Evolutionary conservation across 176 grass and related monocot genomes (phyloP), one percentile per base, ranked within the genome.

Genomic region (Eleusine indica): DNA sequence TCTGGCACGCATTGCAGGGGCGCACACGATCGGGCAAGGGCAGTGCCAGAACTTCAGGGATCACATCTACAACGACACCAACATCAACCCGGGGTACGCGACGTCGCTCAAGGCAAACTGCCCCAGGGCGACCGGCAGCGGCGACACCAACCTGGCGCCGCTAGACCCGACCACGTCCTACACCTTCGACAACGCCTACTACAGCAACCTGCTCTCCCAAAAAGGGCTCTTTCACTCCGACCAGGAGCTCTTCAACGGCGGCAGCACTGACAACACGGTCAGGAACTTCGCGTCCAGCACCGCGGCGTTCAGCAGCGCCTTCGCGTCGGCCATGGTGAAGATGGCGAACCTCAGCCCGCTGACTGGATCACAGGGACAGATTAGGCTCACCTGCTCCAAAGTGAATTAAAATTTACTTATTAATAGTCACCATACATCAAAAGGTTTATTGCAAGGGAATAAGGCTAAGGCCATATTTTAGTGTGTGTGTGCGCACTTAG

Each of bases 161-260:
- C 88, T 96, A 0, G 94, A 96, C 88, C 73, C 53, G 19, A 9
- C 52, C 14, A 91, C 75, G 25, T 49, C 92, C 2, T 46, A 63
- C 78, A 4, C 3, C 1, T 94, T 94, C 43, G 92, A 91, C 76
- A 95, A 82, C 65, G 67, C 84, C 30, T 95, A 90, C 67, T 95
- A 90, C 86, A 87, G 0, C 57, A 92, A 95, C 78, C 88, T 95
- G 4, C n/a, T 90, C 9, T 65, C 44, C 0, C 71, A 86, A 62
- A 83, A 77, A 72, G 90, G 90, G 12, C 75, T 95, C 39, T 88
- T 95, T 10, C 90, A 88, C 82, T 92, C 93, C 18, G 93, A 95
- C 66, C 93, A 95, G 80, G 85, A n/a, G 74, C 80, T 95, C n/a
- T 95, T 90, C 85, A 95, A 86, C n/a, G 88, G 88, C 32, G 90